These are phyloP conservation scores for Nannochloropsis oceanica DNA, from an alignment of 108 stramenopile genomes.

Conservation along the genomic window DNA sequence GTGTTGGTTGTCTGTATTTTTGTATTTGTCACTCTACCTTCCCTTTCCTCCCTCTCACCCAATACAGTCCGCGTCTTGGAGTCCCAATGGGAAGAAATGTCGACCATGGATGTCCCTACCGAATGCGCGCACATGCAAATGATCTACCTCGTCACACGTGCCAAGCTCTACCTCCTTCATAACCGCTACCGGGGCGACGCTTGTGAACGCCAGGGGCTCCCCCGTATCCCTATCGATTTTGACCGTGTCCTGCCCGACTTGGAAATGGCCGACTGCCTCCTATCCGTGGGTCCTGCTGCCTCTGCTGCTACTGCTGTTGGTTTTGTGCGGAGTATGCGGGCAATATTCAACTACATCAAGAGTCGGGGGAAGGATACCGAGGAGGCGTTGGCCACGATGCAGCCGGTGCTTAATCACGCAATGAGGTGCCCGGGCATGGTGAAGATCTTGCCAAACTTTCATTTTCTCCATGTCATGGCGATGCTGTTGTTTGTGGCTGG, in stretches of 20 bases:
- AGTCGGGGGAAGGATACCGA: neutral
- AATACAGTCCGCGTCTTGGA: neutral
- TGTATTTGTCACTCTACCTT: neutral
- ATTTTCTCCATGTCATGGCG: neutral
- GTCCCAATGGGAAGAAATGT: neutral
- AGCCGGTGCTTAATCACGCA: neutral
- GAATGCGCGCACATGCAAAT: neutral
- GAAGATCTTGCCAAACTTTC: neutral
- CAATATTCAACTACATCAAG: neutral
- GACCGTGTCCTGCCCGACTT: neutral
- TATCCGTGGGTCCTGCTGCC: neutral
- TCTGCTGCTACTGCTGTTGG: neutral
- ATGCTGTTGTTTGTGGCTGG: neutral
- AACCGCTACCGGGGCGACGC: neutral
- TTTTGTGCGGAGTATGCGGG: neutral
- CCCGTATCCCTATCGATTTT: neutral
- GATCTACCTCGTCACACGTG: neutral
- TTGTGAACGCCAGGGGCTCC: neutral
- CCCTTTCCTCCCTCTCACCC: neutral
- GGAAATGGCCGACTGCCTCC: neutral
- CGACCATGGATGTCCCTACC: neutral
- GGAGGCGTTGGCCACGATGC: neutral
- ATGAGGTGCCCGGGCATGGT: neutral
- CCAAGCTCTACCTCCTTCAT: neutral
- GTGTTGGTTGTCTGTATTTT: neutral